Evolutionary conservation across 1,139 yeast species (phyloP).

Genomic region (Protomyces lactucae-debilis): DNA sequence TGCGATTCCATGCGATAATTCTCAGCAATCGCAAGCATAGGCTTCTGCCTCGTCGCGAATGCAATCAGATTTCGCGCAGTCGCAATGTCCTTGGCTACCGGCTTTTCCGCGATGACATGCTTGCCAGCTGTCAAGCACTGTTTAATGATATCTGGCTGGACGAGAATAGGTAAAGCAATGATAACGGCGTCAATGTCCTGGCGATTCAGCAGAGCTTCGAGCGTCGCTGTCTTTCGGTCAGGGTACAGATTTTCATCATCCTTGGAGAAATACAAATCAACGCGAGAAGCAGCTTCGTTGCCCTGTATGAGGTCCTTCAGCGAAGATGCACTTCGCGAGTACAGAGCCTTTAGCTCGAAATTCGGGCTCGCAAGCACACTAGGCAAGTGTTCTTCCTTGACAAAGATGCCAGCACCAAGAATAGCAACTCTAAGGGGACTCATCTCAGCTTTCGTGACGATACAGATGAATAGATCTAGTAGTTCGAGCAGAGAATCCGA

Average conservation of each 20-base stretch:
- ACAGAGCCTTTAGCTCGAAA: conserved; percentile 33
- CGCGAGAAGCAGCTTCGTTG: not conserved
- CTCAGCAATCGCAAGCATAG: conserved; percentile 28
- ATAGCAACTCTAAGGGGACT: conserved; percentile 30
- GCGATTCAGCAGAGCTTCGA: conserved; percentile 32
- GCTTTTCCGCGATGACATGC: conserved; percentile 34
- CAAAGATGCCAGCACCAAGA: conserved; percentile 34
- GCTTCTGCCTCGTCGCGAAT: not conserved
- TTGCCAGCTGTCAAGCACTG: conserved; percentile 33
- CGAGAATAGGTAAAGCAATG: conserved; percentile 32
- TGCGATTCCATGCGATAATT: conserved; percentile 28
- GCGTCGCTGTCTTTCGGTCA: conserved; percentile 5
- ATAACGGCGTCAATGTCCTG: conserved; percentile 33
- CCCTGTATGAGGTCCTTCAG: conserved; percentile 12
- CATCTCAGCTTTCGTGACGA: not conserved
- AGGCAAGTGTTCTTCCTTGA: conserved; percentile 33
- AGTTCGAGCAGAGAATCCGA: no score
- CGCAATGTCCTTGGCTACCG: conserved; percentile 32
- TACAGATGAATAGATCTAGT: not conserved
- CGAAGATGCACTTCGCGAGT: conserved; percentile 43
- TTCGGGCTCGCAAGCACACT: conserved; percentile 30
- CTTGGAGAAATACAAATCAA: conserved; percentile 2
- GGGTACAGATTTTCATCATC: not conserved
- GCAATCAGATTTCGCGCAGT: conserved; percentile 31
- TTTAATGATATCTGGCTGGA: conserved; percentile 32